Evolutionary conservation across 225 moss, liverwort and hornwort species (phyloP), one percentile per base, ranked within the genome.

Genomic region (Ulota crispa): DNA sequence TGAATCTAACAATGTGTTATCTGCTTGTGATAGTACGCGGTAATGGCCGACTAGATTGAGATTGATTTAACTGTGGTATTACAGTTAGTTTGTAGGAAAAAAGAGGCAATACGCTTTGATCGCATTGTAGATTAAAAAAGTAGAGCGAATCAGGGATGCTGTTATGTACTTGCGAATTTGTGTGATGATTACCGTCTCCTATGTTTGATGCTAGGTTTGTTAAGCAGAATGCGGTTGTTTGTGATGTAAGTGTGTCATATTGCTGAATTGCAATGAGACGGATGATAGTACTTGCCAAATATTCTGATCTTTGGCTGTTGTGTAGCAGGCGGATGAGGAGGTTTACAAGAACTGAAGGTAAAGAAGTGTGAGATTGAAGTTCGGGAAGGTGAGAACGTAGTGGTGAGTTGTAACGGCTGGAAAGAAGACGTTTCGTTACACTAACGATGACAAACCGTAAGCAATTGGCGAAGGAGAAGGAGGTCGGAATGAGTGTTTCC

Each of bases 391-490:
- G 64, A 77, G 45, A 64, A 34, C 47, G 9, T 23, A 23, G 23
- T 11, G 39, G 21, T 23, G 67, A n/a, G 41, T 26, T 26, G 24
- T 12, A 24, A 26, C 42, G 36, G 24, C 13, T 24, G 41, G 42
- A 24, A 42, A 41, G 21, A 9, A 68, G 16, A 32, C 7, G 13
- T 10, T 26, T 12, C 10, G 16, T 11, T 39, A 37, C 66, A 26
- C 18, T 34, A 18, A 65, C 64, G 74, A 90, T 93, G 95, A 87
- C 87, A 73, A 85, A 83, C 66, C 61, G 82, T 24, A 93, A 92
- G 86, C 86, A 85, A 65, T 91, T 80, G 23, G 69, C 34, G 34
- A 93, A 89, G 70, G 89, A 76, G 75, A 76, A 72, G 52, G 70
- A 92, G 68, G 80, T 85, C 65, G 67, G 80, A 16, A 69, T 84